phyloP scores from a whole-genome alignment of 208 protist species.

The Leishmania aethiopica region DNA sequence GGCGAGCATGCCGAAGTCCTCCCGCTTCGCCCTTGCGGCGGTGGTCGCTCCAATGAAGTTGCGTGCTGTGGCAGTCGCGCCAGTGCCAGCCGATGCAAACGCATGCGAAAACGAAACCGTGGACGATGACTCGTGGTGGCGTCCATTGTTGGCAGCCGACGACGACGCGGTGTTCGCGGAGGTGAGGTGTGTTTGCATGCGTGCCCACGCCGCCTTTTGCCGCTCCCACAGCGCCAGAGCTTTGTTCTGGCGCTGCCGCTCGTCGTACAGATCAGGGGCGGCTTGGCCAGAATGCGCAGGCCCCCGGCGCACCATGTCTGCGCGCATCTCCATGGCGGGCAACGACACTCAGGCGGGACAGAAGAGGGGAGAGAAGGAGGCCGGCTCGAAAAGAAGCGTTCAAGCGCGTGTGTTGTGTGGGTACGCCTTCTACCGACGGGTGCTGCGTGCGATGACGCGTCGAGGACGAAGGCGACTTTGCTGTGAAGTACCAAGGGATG shows the following conservation, averaged over 20 bases:
- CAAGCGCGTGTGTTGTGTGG: not conserved
- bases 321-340: slow-evolving; percentile 3
- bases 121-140: not conserved
- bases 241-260: slow-evolving; percentile 66
- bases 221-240: slow-evolving; percentile 66
- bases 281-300: not conserved
- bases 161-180: slow-evolving; percentile 10
- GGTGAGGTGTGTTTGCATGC: slow-evolving; percentile 33
- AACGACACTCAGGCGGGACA: not conserved
- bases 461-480: not conserved
- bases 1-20: slow-evolving; percentile 63
- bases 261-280: slow-evolving; percentile 39
- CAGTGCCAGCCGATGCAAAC: not conserved
- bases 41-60: slow-evolving; percentile 51
- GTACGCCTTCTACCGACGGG: not conserved
- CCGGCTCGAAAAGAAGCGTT: not conserved
- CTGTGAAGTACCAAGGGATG: not conserved
- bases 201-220: slow-evolving; percentile 68
- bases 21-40: slow-evolving; percentile 40
- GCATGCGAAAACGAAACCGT: not conserved
- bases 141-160: not conserved
- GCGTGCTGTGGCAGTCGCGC: slow-evolving; percentile 6
- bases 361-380: not conserved
- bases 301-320: not conserved
- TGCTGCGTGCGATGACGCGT: not conserved